Percentiles rank a stretch among this genome's conserved stretches.
These are phyloP conservation scores for Phytophthora citricola DNA, from an alignment of 352 stramenopile genomes.

Conservation along the genomic window DNA sequence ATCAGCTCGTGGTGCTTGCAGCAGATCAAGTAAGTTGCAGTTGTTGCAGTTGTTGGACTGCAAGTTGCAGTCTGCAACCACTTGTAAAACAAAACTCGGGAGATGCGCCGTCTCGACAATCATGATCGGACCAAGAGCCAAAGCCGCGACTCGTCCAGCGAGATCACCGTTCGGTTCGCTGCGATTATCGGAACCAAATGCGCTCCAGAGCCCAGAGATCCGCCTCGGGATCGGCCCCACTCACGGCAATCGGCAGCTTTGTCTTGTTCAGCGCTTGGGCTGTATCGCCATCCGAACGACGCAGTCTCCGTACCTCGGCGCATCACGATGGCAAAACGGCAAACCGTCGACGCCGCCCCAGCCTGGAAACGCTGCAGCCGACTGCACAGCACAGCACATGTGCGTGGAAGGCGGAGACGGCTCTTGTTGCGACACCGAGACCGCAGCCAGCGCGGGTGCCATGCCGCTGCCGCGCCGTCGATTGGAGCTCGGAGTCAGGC, in stretches of 20 bases:
- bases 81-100: background rate
- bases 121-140: background rate
- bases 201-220: constrained; percentile 5
- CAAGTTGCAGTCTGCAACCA: constrained; percentile 2
- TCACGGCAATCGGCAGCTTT: constrained; percentile 23
- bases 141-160: constrained; percentile 27
- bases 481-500: constrained; percentile 19
- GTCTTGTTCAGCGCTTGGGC: constrained; percentile 25
- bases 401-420: constrained; percentile 11
- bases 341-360: no score
- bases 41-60: no score
- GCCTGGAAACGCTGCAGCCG: background rate
- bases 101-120: constrained; percentile 28
- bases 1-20: no score
- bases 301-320: constrained; percentile 20
- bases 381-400: no score
- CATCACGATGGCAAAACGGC: constrained; percentile 10
- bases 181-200: constrained; percentile 10
- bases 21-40: no score
- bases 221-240: constrained; percentile 9
- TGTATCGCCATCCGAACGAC: constrained; percentile 31
- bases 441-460: background rate
- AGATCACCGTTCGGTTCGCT: constrained; percentile 21
- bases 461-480: constrained; percentile 7
- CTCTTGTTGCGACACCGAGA: constrained; percentile 25